phyloP scores from a whole-genome alignment of 345 rosid genomes.

The Garcia nutans region DNA sequence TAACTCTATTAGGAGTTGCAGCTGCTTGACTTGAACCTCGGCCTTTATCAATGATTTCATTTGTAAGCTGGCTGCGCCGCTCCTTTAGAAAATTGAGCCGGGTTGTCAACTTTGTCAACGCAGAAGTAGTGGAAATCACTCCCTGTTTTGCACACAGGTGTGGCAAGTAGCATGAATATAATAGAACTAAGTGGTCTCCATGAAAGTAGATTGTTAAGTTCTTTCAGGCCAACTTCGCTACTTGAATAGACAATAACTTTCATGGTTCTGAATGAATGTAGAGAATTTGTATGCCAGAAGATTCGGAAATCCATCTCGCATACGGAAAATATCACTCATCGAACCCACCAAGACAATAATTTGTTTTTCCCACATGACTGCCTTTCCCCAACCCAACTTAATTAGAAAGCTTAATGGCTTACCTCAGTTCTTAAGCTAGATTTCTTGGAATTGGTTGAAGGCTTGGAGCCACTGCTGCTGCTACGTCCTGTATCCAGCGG shows the following conservation, averaged over 20 bases:
- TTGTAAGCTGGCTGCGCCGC: slow-evolving; percentile 61
- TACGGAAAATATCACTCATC: not conserved
- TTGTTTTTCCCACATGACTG: not conserved
- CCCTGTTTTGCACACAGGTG: slow-evolving; percentile 42
- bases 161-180: slow-evolving; percentile 2
- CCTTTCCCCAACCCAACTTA: not conserved
- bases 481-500: slow-evolving; percentile 37
- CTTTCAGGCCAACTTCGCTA: not conserved
- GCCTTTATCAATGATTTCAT: slow-evolving; percentile 60
- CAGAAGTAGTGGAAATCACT: slow-evolving; percentile 48
- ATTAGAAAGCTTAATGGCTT: slow-evolving; percentile 17
- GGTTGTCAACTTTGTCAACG: slow-evolving; percentile 72
- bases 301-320: not conserved
- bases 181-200: not conserved
- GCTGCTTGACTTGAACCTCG: slow-evolving; percentile 26
- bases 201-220: not conserved
- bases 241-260: not conserved
- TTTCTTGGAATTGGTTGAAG: slow-evolving; percentile 49
- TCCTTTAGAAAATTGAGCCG: slow-evolving; percentile 86
- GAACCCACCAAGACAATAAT: not conserved
- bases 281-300: not conserved
- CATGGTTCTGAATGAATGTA: not conserved
- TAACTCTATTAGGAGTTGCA: slow-evolving; percentile 15
- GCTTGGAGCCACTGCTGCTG: slow-evolving; percentile 32
- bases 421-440: slow-evolving; percentile 71